Evolutionary conservation across 371 early-diverging fungal genomes (phyloP), one percentile per base, ranked within the genome.

Genomic region (Mucor irregularis): DNA sequence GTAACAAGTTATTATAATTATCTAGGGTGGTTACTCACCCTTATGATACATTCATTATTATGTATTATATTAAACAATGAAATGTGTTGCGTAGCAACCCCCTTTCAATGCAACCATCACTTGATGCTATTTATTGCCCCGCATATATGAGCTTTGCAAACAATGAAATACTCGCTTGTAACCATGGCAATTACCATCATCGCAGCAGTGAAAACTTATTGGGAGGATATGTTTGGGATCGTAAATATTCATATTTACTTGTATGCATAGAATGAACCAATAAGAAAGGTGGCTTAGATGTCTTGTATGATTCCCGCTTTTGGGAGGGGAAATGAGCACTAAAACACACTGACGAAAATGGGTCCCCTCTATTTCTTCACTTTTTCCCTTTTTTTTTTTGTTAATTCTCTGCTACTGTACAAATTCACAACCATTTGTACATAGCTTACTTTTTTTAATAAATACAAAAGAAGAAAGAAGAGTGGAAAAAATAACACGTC

Each of bases 201-300:
- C n/a, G n/a, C n/a, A n/a, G n/a, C n/a, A n/a, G n/a, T n/a, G n/a
- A n/a, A n/a, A n/a, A n/a, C n/a, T n/a, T n/a, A n/a, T n/a, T n/a
- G n/a, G n/a, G n/a, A n/a, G n/a, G n/a, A n/a, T n/a, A n/a, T n/a
- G n/a, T n/a, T n/a, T n/a, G n/a, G n/a, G n/a, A n/a, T n/a, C n/a
- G n/a, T n/a, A 37, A 37, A 37, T n/a, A n/a, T 9, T 13, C 37
- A 37, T 9, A 4, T 10, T 8, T 26, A 26, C 26, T 44, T 22
- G 6, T 14, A 14, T 37, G 5, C n/a, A 17, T 24, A 33, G 3
- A 24, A 22, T 1, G 49, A 48, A 48, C 49, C 49, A 48, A 48
- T 48, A 11, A 34, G 24, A 48, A 34, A 24, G 49, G 49, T 48
- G 49, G 49, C 49, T 48, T 48, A 31, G 31, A 10, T 3, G 3